Conservation (phyloP, 441 rosid genomes). For the Croton laevigatus region DNA sequence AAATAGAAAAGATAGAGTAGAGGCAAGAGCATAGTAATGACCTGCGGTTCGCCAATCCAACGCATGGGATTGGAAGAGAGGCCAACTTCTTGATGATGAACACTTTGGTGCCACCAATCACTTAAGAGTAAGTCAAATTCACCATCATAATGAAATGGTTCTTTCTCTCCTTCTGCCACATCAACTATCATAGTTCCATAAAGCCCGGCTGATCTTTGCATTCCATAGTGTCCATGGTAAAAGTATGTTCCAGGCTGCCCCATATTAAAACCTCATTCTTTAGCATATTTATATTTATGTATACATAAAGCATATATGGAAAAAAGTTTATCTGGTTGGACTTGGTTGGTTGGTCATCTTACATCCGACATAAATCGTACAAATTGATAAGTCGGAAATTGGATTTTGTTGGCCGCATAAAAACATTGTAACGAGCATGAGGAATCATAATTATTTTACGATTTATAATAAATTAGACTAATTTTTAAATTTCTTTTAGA, state of each 20-base stretch:
- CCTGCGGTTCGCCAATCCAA: conserved; percentile 86
- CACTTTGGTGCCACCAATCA: conserved; percentile 77
- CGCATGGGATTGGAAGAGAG: conserved; percentile 66
- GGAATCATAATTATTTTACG: too few species aligned
- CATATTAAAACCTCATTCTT: neutral
- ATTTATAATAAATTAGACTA: too few species aligned
- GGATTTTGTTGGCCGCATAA: too few species aligned
- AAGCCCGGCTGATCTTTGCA: conserved; percentile 83
- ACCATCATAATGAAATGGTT: conserved; percentile 60
- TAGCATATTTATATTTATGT: too few species aligned
- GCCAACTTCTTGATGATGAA: conserved; percentile 63
- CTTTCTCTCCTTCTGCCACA: conserved; percentile 46
- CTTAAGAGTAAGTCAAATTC: conserved; percentile 63
- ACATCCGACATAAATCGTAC: too few species aligned
- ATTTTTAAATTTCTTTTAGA: too few species aligned
- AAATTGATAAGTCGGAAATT: too few species aligned
- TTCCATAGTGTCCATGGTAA: conserved; percentile 82
- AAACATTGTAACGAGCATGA: too few species aligned
- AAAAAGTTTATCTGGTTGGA: too few species aligned
- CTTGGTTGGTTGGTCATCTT: too few species aligned
- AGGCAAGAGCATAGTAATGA: neutral
- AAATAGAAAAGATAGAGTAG: neutral
- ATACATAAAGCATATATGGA: too few species aligned
- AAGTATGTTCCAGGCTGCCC: conserved; percentile 77
- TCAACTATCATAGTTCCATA: conserved; percentile 67